Conservation (phyloP, 768 basidiomycete genomes). For the Boletus vinaceobasis region DNA sequence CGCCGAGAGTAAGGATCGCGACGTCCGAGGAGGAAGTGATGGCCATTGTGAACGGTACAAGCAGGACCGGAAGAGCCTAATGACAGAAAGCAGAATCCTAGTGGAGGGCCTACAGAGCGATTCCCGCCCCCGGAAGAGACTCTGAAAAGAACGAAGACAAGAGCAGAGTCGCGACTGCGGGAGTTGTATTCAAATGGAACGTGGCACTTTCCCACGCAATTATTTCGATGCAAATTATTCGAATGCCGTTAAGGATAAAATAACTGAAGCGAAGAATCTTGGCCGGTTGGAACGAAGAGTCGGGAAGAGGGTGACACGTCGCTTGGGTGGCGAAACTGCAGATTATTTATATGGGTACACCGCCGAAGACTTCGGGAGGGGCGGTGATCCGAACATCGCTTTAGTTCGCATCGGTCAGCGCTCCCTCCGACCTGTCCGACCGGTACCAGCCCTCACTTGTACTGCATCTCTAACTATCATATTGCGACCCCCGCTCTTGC, state of each 20-base stretch:
- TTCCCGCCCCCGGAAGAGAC: neutral
- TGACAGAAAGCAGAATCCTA: neutral
- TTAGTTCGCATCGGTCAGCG: no score
- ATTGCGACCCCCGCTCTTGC: no score
- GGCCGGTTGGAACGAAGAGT: neutral
- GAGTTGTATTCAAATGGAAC: constrained; percentile 32
- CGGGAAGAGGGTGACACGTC: neutral
- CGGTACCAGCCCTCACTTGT: neutral
- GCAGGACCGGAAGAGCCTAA: neutral
- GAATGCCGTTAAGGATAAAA: constrained; percentile 1
- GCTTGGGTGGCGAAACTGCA: neutral
- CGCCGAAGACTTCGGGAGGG: neutral
- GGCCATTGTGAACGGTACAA: constrained; percentile 43
- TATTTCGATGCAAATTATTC: constrained; percentile 22
- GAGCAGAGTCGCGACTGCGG: constrained; percentile 2
- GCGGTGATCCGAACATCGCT: neutral
- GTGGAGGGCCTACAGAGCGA: neutral
- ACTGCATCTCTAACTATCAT: no score
- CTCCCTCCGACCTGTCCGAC: neutral
- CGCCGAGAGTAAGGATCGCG: constrained; percentile 67
- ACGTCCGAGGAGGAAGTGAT: constrained; percentile 67
- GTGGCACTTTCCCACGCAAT: constrained; percentile 38
- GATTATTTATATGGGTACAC: neutral
- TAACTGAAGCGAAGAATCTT: neutral
- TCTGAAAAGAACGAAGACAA: constrained; percentile 13